Evolutionary conservation across 2,329 filamentous ascomycete species (phyloP), one percentile per base, ranked within the genome.

Genomic region (Diaporthe capsici): DNA sequence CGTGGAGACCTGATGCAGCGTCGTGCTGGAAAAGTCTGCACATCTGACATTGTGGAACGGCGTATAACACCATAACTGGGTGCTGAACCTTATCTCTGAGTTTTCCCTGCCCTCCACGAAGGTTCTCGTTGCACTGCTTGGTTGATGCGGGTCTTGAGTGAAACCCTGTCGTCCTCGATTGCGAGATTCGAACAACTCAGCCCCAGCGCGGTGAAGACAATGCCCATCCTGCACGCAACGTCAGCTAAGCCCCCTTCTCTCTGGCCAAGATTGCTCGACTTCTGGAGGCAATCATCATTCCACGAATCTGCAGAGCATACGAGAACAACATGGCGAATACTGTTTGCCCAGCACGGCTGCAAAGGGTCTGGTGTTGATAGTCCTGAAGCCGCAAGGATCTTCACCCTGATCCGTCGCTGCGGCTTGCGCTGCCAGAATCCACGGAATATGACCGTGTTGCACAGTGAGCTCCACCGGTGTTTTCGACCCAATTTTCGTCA

Each of bases 81-180:
- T 31, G 57, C n/a, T 72, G 39, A 53, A 51, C 31, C 71, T 73
- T 73, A 65, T 65, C 58, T 73, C 71, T 65, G 71, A 47, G 37
- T 47, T 39, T n/a, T 55, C 17, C 65, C 51, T 65, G 47, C 37
- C 47, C 17, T 73, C 49, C 47, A 51, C n/a, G 71, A 47, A 31
- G 39, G 25, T 55, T 42, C 37, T 73, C 58, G 71, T 42, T 47
- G 47, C 55, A 65, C 17, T 63, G 20, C 55, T 60, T 37, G 58
- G 71, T 49, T 34, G 31, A 31, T 72, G 71, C 71, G 58, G 71
- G 58, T 44, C 58, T 55, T 63, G 58, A 44, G 49, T 39, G 37
- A 65, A 28, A 65, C 49, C 58, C 49, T 44, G 55, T 37, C 39
- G 12, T 42, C 9, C 58, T 39, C 53, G 28, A 73, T 39, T 31